Conservation (phyloP, 2,329 filamentous ascomycete species). For the Aureobasidium sp. region DNA sequence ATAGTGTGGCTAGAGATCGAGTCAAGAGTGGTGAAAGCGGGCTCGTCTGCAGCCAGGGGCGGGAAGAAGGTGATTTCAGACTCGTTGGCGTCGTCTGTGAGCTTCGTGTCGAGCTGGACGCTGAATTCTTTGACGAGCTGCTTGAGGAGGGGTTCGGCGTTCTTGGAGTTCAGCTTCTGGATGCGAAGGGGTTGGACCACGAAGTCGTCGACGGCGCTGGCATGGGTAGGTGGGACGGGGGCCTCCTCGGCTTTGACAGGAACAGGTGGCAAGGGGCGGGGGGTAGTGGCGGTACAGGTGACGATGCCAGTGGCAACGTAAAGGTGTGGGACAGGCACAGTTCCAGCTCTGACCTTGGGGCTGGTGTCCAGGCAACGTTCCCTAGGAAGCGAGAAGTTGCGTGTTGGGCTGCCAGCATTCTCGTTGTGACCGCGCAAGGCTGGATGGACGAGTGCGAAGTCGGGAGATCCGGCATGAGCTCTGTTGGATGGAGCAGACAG, state of each 20-base stretch:
- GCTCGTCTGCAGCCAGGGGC: too few species aligned
- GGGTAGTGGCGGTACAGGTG: too few species aligned
- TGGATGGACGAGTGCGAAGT: background rate
- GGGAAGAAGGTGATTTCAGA: too few species aligned
- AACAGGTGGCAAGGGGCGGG: background rate
- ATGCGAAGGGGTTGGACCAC: background rate
- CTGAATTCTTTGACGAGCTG: too few species aligned
- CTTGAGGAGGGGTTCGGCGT: too few species aligned
- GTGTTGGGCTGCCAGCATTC: background rate
- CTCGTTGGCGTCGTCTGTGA: too few species aligned
- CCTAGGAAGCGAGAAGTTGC: background rate
- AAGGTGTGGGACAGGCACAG: background rate
- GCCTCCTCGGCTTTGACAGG: background rate
- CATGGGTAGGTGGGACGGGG: background rate
- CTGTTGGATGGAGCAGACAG: background rate
- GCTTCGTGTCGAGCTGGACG: too few species aligned
- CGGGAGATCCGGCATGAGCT: background rate
- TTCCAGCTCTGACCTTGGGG: background rate
- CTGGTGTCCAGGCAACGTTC: background rate
- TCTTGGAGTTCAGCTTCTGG: too few species aligned
- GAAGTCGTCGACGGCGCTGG: background rate
- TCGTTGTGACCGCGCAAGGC: background rate
- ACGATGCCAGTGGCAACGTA: background rate
- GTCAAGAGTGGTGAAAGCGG: too few species aligned
- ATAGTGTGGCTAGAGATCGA: too few species aligned